Evolutionary conservation across 768 basidiomycete genomes (phyloP), one percentile per base, ranked within the genome.

Genomic region (Mycena vulgaris): DNA sequence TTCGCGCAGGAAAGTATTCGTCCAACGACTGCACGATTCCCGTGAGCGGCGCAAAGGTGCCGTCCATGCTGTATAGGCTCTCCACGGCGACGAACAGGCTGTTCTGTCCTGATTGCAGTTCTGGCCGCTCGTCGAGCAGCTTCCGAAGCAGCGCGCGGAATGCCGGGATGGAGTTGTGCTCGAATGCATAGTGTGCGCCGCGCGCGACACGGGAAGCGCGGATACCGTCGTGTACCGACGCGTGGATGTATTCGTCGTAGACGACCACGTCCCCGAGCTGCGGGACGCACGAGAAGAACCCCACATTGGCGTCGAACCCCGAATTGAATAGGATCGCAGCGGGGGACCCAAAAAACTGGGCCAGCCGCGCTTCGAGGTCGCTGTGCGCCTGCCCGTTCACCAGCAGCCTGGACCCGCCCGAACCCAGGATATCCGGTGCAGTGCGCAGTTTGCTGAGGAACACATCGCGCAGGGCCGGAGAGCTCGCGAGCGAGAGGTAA

Each of bases 31-130:
- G 86, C 39, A 92, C 88, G 53, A 98, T 90, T 48, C 89, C 88
- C 19, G 61, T 61, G 31, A 99, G 83, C 0, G 95, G 96, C 0
- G 93, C 87, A 68, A 97, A 87, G 30, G 96, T 97, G 17, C 97
- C 97, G 73, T 99, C 97, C 97, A 99, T 99, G 65, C 92, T 94
- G 74, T 98, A 98, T 51, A 98, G 80, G 40, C 90, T 92, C 84
- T 99, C 97, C 9, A 98, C 91, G 0, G 95, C 91, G 16, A 99
- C 79, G 76, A 97, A 98, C 4, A 94, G 80, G 73, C 83, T 91
- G 59, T 47, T 70, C 30, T 81, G 78, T 0, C 89, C 89, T 0
- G 73, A 68, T 63, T 71, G 74, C 19, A 90, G 74, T 40, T 76
- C 80, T 0, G 78, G 76, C n/a, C 80, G 77, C 52, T 83, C 82